These are phyloP conservation scores for Penicillium sp. DNA, from an alignment of 2,329 filamentous ascomycete species.

Conservation along the genomic window DNA sequence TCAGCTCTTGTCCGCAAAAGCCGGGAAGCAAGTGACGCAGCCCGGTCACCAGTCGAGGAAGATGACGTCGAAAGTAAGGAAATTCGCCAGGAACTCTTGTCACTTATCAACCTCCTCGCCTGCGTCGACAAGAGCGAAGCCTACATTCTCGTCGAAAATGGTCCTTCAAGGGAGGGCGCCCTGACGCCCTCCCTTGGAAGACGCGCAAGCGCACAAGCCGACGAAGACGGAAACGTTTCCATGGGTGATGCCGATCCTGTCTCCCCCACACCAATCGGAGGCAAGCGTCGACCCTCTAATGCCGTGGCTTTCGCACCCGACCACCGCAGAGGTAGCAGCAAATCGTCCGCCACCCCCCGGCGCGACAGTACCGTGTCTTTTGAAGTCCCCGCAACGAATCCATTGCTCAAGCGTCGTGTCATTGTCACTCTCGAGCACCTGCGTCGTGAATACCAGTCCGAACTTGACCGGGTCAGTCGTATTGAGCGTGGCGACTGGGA, in stretches of 20 bases:
- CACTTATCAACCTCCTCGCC: slow-evolving; percentile 86
- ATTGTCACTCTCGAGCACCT: slow-evolving; percentile 84
- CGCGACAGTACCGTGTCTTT: slow-evolving; percentile 7
- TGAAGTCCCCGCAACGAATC: slow-evolving; percentile 6
- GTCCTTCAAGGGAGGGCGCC: slow-evolving; percentile 15
- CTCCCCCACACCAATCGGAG: slow-evolving; percentile 16
- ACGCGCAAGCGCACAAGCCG: slow-evolving; percentile 43
- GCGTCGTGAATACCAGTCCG: slow-evolving; percentile 80
- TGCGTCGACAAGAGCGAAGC: slow-evolving; percentile 78
- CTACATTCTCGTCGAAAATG: slow-evolving; percentile 61
- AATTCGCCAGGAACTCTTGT: slow-evolving; percentile 68
- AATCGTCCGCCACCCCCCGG: slow-evolving; percentile 14
- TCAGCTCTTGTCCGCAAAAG: slow-evolving; percentile 37
- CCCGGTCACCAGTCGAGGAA: slow-evolving; percentile 33
- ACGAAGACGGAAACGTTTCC: slow-evolving; percentile 40
- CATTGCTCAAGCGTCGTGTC: slow-evolving; percentile 56
- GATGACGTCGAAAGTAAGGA: slow-evolving; percentile 52
- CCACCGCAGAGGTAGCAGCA: slow-evolving; percentile 23
- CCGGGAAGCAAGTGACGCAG: slow-evolving; percentile 31
- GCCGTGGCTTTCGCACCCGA: slow-evolving; percentile 20
- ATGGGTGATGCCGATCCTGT: slow-evolving; percentile 37
- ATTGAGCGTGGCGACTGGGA: slow-evolving; percentile 89
- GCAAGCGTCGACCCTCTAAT: slow-evolving; percentile 22
- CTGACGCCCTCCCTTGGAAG: slow-evolving; percentile 39
- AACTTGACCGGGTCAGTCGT: slow-evolving; percentile 81